These are phyloP conservation scores for Vanilla planifolia DNA, from an alignment of 106 monocot genomes.

Conservation along the genomic window DNA sequence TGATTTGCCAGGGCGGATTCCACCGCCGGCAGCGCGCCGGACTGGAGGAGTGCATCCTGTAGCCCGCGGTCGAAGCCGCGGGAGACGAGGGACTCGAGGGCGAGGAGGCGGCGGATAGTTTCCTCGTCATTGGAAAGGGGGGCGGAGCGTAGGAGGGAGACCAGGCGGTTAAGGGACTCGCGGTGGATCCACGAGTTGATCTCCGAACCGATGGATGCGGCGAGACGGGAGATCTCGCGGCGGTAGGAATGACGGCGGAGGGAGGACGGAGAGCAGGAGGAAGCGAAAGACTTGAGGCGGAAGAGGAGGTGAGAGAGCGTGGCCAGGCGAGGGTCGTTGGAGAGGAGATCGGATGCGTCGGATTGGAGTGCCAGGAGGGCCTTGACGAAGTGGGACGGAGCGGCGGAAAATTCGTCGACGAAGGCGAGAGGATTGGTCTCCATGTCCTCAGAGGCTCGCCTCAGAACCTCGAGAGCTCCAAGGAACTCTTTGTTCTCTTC, in stretches of 20 bases:
- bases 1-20: constrained; percentile 33
- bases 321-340: constrained; percentile 40
- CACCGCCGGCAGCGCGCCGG: constrained; percentile 38
- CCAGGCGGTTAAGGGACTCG: constrained; percentile 33
- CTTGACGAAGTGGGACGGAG: constrained; percentile 38
- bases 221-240: constrained; percentile 43
- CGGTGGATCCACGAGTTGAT: constrained; percentile 79
- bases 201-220: constrained; percentile 54
- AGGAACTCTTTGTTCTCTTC: background rate
- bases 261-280: background rate
- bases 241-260: constrained; percentile 7
- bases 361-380: constrained; percentile 50
- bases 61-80: constrained; percentile 46
- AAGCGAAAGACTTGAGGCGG: background rate
- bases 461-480: constrained; percentile 35
- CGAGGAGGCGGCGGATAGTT: constrained; percentile 14
- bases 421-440: constrained; percentile 13
- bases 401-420: background rate
- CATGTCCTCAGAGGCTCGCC: constrained; percentile 37
- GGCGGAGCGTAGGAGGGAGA: constrained; percentile 16
- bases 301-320: constrained; percentile 37
- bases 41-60: constrained; percentile 34
- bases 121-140: constrained; percentile 15
- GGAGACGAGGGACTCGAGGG: constrained; percentile 33
- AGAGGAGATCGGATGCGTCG: constrained; percentile 34